Conservation (phyloP, 2,329 filamentous ascomycete species). For the Aureobasidium musti region DNA sequence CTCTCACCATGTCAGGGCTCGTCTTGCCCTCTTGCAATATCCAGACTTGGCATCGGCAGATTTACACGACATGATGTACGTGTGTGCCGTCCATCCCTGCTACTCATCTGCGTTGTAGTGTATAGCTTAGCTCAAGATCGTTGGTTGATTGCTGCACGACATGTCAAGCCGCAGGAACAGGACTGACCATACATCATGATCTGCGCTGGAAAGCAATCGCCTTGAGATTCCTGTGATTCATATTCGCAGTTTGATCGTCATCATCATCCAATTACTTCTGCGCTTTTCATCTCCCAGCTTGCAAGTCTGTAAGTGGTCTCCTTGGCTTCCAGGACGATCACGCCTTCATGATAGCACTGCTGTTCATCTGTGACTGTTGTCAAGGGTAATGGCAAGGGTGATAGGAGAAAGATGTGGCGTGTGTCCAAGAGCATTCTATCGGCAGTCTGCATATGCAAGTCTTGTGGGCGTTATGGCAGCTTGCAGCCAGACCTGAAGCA, state of each 20-base stretch:
- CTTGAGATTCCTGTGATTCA: constrained; percentile 7
- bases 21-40: background rate
- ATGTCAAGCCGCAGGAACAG: constrained; percentile 24
- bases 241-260: constrained; percentile 9
- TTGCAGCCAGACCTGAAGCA: constrained; percentile 23
- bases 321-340: background rate
- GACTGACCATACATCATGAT: constrained; percentile 25
- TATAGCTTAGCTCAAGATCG: constrained; percentile 1
- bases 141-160: constrained; percentile 29
- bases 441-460: constrained; percentile 28
- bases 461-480: constrained; percentile 19
- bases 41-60: background rate
- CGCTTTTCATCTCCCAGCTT: background rate
- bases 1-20: background rate
- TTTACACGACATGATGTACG: constrained; percentile 19
- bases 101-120: constrained; percentile 14
- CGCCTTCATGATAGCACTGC: background rate
- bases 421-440: constrained; percentile 16
- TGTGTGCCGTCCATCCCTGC: constrained; percentile 18
- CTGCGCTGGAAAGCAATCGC: constrained; percentile 22
- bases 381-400: background rate
- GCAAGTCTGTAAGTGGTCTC: constrained; percentile 2
- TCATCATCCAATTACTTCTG: background rate
- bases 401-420: constrained; percentile 6
- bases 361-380: constrained; percentile 3